phyloP scores from a whole-genome alignment of 2,329 filamentous ascomycete species.

The Lasiodiplodia sp. region DNA sequence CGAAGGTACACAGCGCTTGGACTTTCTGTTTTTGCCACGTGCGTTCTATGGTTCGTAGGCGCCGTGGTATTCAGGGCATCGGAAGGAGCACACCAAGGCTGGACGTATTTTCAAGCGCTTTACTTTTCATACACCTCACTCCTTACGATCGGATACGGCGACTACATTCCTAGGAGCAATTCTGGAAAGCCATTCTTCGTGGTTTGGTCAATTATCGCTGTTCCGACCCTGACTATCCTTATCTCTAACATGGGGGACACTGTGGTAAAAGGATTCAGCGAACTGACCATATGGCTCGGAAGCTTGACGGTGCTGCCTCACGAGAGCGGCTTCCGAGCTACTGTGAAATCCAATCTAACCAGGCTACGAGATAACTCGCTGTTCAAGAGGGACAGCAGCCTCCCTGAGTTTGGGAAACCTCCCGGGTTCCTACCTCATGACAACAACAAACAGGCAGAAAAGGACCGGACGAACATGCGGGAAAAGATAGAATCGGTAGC shows the following conservation, averaged over 20 bases:
- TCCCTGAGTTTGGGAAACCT: slow-evolving; percentile 4
- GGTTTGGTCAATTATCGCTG: slow-evolving; percentile 62
- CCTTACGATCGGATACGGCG: slow-evolving; percentile 64
- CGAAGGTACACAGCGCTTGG: slow-evolving; percentile 51
- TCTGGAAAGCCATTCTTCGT: slow-evolving; percentile 63
- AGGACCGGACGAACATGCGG: slow-evolving; percentile 29
- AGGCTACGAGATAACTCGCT: slow-evolving; percentile 33
- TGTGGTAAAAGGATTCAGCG: slow-evolving; percentile 61
- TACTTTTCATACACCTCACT: slow-evolving; percentile 63
- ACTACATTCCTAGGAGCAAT: slow-evolving; percentile 56
- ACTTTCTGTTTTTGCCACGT: slow-evolving; percentile 48
- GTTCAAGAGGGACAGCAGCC: slow-evolving; percentile 8
- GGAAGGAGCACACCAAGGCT: slow-evolving; percentile 52
- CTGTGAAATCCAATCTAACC: slow-evolving; percentile 41
- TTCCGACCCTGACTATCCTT: slow-evolving; percentile 62
- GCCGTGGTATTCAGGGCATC: slow-evolving; percentile 58
- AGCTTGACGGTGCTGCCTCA: slow-evolving; percentile 62
- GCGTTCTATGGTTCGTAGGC: slow-evolving; percentile 55
- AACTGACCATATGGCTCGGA: slow-evolving; percentile 63
- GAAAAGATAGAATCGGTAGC: slow-evolving; percentile 15
- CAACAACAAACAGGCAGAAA: slow-evolving; percentile 30
- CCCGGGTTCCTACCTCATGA: neutral
- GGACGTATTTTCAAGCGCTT: slow-evolving; percentile 60
- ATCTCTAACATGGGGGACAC: slow-evolving; percentile 64
- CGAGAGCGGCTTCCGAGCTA: slow-evolving; percentile 50